Evolutionary conservation across 805 yeast genomes (phyloP), one percentile per base, ranked within the genome.

Genomic region (Starmerella roubikii): DNA sequence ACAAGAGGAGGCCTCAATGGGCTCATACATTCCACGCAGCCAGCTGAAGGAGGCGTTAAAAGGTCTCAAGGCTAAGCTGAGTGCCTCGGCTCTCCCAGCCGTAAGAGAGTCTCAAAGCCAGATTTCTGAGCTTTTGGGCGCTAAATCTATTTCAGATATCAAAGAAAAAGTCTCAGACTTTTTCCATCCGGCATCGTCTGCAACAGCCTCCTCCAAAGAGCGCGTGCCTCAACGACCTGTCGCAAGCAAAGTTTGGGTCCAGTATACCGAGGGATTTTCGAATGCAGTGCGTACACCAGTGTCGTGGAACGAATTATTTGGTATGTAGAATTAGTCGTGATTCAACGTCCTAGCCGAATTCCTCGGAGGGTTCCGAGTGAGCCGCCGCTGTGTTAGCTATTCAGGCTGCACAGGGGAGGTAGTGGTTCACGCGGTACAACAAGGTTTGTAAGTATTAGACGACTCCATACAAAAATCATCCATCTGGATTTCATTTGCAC

Each of bases 211-310:
- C n/a, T n/a, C n/a, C n/a, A n/a, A n/a, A n/a, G n/a, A n/a, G n/a
- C n/a, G n/a, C n/a, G n/a, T n/a, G n/a, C n/a, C n/a, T n/a, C n/a
- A n/a, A n/a, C n/a, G n/a, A 10, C 24, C 24, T 10, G 10, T 10
- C 16, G 38, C 42, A 13, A 45, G 40, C 11, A 43, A 51, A 50
- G 67, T 74, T 33, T 85, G 95, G 95, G 81, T 85, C n/a, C 83
- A 79, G 53, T 84, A 77, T 54, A 80, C 79, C 46, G 95, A 85
- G 59, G 96, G 96, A 0, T 85, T 78, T 53, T 80, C 93, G 4
- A 79, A 83, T 56, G 96, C 96, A 0, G 96, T 85, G 2, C 62
- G 93, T 25, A 83, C 82, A 52, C 80, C 77, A 38, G 73, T 85
- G 19, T 71, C 76, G 17, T 86, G 94, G 94, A 56, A 61, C 7